Evolutionary conservation across 106 monocot genomes (phyloP), one percentile per base, ranked within the genome.

Genomic region (Allium cepa): DNA sequence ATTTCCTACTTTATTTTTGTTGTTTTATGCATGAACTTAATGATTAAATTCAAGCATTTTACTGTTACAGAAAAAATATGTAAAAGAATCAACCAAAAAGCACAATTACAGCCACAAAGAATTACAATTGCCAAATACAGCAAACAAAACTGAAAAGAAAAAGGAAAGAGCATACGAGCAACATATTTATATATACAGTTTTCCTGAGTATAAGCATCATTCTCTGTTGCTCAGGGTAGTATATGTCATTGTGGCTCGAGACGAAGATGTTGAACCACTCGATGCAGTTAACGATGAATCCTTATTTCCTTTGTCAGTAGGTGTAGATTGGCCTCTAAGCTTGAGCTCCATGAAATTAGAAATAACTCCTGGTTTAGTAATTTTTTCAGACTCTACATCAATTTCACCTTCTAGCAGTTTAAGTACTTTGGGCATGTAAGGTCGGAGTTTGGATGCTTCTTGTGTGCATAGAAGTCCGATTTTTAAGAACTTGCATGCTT

Each of bases 401-500:
- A 26, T 59, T 36, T 59, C 70, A 16, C 70, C 47, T 13, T 57
- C 56, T 28, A 70, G 53, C 58, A 70, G 57, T 48, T 57, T 59
- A 16, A 70, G 59, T 11, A 70, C 70, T 10, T 3, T 17, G 10
- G 70, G 59, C 70, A 70, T 70, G 2, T 47, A 70, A 7, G 70
- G 70, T 8, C 59, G 70, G 1, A 70, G 36, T 8, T 70, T 70
- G 7, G 17, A 70, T 16, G 46, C 70, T 17, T 70, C 70, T 59
- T 70, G 70, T 7, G 70, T 70, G 58, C 70, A 60, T 59, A 70
- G 18, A 70, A 70, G 70, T 17, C 58, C 70, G 8, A 70, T 59
- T 59, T 60, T 59, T 55, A 70, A 59, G 53, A 70, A 70, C 45
- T 70, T 70, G 59, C 70, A 59, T 59, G 70, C 70, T 48, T 70